A percentile compares a stretch with the other conserved stretches of the same genome.
Conservation (phyloP, 306 rosid species). For the Mimosa bimucronata region DNA sequence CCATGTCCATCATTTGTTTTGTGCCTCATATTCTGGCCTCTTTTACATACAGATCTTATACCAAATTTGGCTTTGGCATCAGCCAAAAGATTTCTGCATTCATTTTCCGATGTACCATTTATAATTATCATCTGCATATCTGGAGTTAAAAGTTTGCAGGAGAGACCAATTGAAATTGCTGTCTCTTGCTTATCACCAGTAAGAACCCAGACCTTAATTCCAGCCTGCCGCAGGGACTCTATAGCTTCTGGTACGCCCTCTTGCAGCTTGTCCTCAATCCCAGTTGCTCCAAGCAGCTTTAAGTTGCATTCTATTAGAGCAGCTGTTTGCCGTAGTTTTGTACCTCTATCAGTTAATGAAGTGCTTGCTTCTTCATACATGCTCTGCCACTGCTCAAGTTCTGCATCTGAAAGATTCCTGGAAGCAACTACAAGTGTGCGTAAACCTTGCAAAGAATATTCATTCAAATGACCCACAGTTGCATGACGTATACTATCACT, state of each 20-base stretch:
- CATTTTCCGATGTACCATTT: slow-evolving; percentile 76
- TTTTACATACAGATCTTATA: slow-evolving; percentile 47
- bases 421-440: slow-evolving; percentile 93
- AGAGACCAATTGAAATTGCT: slow-evolving; percentile 90
- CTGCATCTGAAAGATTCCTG: slow-evolving; percentile 70
- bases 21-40: slow-evolving; percentile 39
- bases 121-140: slow-evolving; percentile 82
- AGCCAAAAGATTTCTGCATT: slow-evolving; percentile 73
- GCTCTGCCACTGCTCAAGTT: slow-evolving; percentile 85
- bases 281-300: slow-evolving; percentile 89
- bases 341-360: slow-evolving; percentile 75
- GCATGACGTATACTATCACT: slow-evolving; percentile 40
- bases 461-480: slow-evolving; percentile 77
- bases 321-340: slow-evolving; percentile 79
- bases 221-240: slow-evolving; percentile 91
- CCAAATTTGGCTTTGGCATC: slow-evolving; percentile 70
- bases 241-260: slow-evolving; percentile 97
- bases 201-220: slow-evolving; percentile 98
- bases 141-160: slow-evolving; percentile 82
- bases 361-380: slow-evolving; percentile 94
- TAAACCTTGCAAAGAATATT: slow-evolving; percentile 80
- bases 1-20: slow-evolving; percentile 47
- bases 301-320: slow-evolving; percentile 74
- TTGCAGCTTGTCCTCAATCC: slow-evolving; percentile 97
- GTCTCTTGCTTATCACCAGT: slow-evolving; percentile 99